A percentile compares a stretch with the other conserved stretches of the same genome.
phyloP scores from a whole-genome alignment of 2,329 filamentous ascomycete species.

The Seiridium cupressi region DNA sequence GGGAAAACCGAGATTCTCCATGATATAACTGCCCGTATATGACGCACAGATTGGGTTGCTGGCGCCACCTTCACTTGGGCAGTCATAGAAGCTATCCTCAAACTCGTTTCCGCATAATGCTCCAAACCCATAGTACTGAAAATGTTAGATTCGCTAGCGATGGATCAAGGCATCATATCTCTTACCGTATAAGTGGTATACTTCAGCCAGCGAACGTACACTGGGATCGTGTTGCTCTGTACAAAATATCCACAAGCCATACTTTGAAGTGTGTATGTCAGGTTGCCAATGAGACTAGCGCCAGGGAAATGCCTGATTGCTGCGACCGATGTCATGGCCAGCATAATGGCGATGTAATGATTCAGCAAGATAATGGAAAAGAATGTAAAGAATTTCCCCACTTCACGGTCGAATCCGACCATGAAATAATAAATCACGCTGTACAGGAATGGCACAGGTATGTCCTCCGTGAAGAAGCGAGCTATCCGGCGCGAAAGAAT shows the following conservation, averaged over 20 bases:
- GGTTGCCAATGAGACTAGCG: conserved; percentile 69
- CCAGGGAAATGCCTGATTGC: conserved; percentile 66
- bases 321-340: conserved; percentile 67
- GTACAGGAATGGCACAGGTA: conserved; percentile 71
- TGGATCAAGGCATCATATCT: no score
- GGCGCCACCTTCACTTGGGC: conserved; percentile 60
- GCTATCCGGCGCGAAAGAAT: conserved; percentile 69
- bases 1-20: conserved; percentile 68
- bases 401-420: conserved; percentile 67
- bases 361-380: conserved; percentile 66
- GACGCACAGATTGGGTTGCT: conserved; percentile 64
- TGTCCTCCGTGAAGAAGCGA: conserved; percentile 66
- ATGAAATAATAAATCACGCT: conserved; percentile 76
- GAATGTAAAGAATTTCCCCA: conserved; percentile 68
- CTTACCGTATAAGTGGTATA: conserved; percentile 60
- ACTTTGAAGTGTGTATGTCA: conserved; percentile 70
- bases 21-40: conserved; percentile 69
- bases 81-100: conserved; percentile 68
- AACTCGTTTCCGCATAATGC: conserved; percentile 74
- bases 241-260: conserved; percentile 78
- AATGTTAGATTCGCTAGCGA: conserved; percentile 14
- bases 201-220: conserved; percentile 79
- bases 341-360: conserved; percentile 72
- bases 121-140: conserved; percentile 67
- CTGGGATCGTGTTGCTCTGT: conserved; percentile 68